Evolutionary conservation across 2,329 filamentous ascomycete species (phyloP).

Genomic region (Penicillium sp.): DNA sequence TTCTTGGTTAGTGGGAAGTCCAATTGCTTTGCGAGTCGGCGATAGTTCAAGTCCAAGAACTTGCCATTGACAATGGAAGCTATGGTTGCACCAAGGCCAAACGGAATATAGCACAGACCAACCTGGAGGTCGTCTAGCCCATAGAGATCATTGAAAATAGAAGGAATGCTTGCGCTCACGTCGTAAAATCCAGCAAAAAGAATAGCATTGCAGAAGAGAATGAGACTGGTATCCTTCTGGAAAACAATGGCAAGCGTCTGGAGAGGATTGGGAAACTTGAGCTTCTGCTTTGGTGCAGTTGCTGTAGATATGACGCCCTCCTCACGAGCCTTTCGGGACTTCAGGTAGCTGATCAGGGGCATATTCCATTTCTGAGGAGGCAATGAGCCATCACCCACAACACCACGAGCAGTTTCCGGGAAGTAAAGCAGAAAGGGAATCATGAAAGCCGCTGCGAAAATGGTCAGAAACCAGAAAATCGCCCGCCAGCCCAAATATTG

Average conservation of each 20-base stretch:
- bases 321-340: conserved; percentile 23
- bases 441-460: conserved; percentile 41
- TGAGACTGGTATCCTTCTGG: conserved; percentile 35
- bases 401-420: conserved; percentile 36
- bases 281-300: conserved; percentile 16
- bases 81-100: conserved; percentile 40
- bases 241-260: conserved; percentile 33
- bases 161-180: conserved; percentile 39
- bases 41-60: conserved; percentile 46
- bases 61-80: conserved; percentile 39
- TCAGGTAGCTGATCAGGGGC: conserved; percentile 28
- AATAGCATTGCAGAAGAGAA: conserved; percentile 38
- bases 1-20: conserved; percentile 34
- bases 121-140: conserved; percentile 40
- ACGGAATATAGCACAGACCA: conserved; percentile 43
- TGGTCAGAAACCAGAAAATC: conserved; percentile 50
- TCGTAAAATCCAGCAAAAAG: conserved; percentile 43
- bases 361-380: conserved; percentile 37
- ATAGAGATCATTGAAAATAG: conserved; percentile 37
- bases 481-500: conserved; percentile 39
- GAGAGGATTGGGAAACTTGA: conserved; percentile 38
- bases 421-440: conserved; percentile 35
- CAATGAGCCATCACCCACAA: conserved; percentile 40
- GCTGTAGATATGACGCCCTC: conserved; percentile 6
- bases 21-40: conserved; percentile 30